These are phyloP conservation scores for Trichophyton verrucosum DNA, from an alignment of 2,329 filamentous ascomycete species.

Conservation along the genomic window DNA sequence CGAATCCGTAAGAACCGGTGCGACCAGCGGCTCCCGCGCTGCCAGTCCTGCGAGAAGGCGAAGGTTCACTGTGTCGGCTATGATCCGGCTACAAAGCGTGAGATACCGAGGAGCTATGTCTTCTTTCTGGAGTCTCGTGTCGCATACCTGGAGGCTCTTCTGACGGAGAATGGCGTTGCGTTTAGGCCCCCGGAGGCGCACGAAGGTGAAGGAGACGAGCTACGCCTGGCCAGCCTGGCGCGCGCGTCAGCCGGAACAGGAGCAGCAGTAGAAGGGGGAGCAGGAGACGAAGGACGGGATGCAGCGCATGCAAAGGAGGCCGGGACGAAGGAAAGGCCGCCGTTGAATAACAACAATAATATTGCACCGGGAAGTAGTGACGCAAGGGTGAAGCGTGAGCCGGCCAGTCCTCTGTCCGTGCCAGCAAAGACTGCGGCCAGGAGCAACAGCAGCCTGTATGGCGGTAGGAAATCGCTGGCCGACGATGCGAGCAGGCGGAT, in stretches of 20 bases:
- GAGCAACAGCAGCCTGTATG: slow-evolving; percentile 17
- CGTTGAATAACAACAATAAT: no score
- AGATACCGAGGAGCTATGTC: slow-evolving; percentile 86
- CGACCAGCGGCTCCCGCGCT: slow-evolving; percentile 84
- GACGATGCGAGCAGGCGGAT: slow-evolving; percentile 41
- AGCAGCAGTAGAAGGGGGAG: not conserved
- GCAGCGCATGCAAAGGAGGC: not conserved
- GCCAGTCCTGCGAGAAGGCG: slow-evolving; percentile 87
- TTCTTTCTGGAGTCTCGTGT: slow-evolving; percentile 86
- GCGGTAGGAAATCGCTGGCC: slow-evolving; percentile 43
- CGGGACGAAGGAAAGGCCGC: not conserved
- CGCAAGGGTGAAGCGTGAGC: slow-evolving; percentile 8
- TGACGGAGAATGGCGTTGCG: slow-evolving; percentile 55
- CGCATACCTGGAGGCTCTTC: slow-evolving; percentile 65
- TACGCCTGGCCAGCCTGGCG: not conserved
- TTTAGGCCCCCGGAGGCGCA: slow-evolving; percentile 61
- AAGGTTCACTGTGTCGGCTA: slow-evolving; percentile 84
- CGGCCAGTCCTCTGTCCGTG: not conserved
- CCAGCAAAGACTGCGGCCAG: slow-evolving; percentile 3
- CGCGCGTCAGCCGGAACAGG: no score
- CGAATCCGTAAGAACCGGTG: slow-evolving; percentile 86
- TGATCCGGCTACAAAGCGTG: slow-evolving; percentile 89
- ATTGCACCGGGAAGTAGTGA: not conserved
- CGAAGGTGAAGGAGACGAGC: slow-evolving; percentile 35
- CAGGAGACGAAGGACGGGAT: not conserved